Percentiles rank a stretch among this genome's conserved stretches.
Conservation (phyloP, 2,329 filamentous ascomycete species). For the Clarireedia paspali region DNA sequence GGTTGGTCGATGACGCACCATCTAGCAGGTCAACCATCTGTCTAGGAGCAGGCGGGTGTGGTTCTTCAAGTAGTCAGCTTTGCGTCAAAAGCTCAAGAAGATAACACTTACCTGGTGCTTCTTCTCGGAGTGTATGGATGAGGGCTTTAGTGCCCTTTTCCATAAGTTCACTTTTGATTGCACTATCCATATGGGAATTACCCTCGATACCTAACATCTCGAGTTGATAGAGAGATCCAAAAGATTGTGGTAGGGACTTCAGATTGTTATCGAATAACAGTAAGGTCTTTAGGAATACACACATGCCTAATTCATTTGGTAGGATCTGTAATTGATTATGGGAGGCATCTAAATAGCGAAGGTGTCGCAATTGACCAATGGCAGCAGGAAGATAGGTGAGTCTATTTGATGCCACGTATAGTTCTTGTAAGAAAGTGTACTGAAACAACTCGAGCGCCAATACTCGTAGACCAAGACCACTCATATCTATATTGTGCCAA, state of each 20-base stretch:
- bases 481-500: constrained; percentile 91
- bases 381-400: constrained; percentile 69
- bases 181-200: constrained; percentile 74
- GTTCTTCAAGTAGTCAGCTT: constrained; percentile 44
- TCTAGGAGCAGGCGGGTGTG: constrained; percentile 67
- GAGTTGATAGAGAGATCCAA: constrained; percentile 82
- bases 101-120: constrained; percentile 63
- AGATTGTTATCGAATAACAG: constrained; percentile 88
- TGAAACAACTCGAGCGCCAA: constrained; percentile 73
- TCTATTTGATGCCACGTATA: constrained; percentile 92
- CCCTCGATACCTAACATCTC: constrained; percentile 89
- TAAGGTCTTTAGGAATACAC: constrained; percentile 80
- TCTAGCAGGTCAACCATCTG: constrained; percentile 72
- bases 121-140: constrained; percentile 75
- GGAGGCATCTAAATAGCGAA: constrained; percentile 80
- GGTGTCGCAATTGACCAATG: constrained; percentile 73
- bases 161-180: constrained; percentile 73
- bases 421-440: constrained; percentile 82
- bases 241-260: constrained; percentile 70
- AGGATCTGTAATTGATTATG: constrained; percentile 77
- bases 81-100: no score
- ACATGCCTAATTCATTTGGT: constrained; percentile 92
- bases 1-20: constrained; percentile 44
- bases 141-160: constrained; percentile 82
- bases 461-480: constrained; percentile 87